phyloP scores from a whole-genome alignment of 768 basidiomycete species.

The Clitopilus hobsonii region DNA sequence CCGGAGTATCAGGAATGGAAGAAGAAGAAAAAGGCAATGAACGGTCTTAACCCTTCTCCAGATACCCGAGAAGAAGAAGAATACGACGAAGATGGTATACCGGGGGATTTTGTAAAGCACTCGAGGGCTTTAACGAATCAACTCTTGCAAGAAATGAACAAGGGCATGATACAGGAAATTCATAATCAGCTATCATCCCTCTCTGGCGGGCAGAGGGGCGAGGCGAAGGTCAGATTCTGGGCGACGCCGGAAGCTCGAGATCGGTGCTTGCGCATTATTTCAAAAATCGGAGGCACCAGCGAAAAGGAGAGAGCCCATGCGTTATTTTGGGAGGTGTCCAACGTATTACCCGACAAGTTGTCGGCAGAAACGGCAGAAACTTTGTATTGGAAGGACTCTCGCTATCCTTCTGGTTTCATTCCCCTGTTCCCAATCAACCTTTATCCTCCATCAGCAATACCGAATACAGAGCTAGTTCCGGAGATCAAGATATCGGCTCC shows the following conservation, averaged over 20 bases:
- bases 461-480: constrained; percentile 7
- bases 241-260: constrained; percentile 73
- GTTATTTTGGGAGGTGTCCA: constrained; percentile 40
- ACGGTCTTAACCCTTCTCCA: constrained; percentile 11
- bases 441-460: constrained; percentile 27
- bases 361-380: constrained; percentile 27
- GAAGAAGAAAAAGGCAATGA: constrained; percentile 22
- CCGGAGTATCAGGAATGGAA: constrained; percentile 61
- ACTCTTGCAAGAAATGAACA: constrained; percentile 69
- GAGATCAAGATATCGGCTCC: constrained; percentile 1
- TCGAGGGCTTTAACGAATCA: constrained; percentile 70
- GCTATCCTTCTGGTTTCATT: constrained; percentile 49
- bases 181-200: constrained; percentile 35
- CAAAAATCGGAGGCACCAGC: constrained; percentile 69
- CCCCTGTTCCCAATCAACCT: constrained; percentile 56
- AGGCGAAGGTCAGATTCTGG: constrained; percentile 59
- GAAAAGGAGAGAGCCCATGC: constrained; percentile 64
- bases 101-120: constrained; percentile 45
- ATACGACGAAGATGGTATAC: constrained; percentile 19
- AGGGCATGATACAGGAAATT: constrained; percentile 58
- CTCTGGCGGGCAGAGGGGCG: background rate
- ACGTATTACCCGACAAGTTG: constrained; percentile 7
- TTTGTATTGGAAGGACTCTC: constrained; percentile 60
- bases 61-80: constrained; percentile 8
- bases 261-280: constrained; percentile 71